Evolutionary conservation across 768 basidiomycete species (phyloP), one percentile per base, ranked within the genome.

Genomic region (Auricularia cornea): DNA sequence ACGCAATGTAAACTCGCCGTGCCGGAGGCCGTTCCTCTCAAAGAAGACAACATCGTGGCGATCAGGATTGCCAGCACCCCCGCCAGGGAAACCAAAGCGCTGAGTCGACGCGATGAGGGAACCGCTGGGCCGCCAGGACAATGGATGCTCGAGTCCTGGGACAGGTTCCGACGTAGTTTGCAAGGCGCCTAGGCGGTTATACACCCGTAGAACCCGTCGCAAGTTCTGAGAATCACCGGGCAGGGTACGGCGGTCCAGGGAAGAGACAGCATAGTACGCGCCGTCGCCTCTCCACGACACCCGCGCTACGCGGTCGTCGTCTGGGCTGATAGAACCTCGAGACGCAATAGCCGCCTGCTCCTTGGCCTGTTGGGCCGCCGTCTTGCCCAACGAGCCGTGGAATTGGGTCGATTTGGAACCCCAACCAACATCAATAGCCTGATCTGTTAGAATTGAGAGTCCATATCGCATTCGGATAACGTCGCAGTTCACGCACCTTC

Each of bases 391-490:
- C 0, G 94, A 96, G 11, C 97, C 97, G 68, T 98, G 94, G 72
- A 99, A 99, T 70, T 99, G 97, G 0, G 97, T 98, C 72, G 90
- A 83, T 70, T 95, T 96, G 2, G 91, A 90, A 44, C 97, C 97
- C 97, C 97, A 99, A 18, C 97, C 97, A 64, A 98, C 93, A 68
- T 95, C 92, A 69, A 98, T 93, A 2, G 91, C 92, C 29, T 87
- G 84, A 72, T 94, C 94, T 93, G 68, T 3, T 63, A 66, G 32
- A 56, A 40, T 41, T 68, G 32, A 64, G 59, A 10, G 35, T n/a
- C n/a, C n/a, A n/a, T 12, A 31, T 57, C 29, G 48, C 23, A 12
- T n/a, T 32, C 14, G 20, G 26, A 59, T 2, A 32, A 26, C 20
- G 23, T 20, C 60, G 14, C 3, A 16, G 32, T 14, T 20, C n/a